A percentile compares a stretch with the other conserved stretches of the same genome.
Evolutionary conservation across 495 filamentous ascomycete species (phyloP).

Genomic region (Penicillium alfredii): DNA sequence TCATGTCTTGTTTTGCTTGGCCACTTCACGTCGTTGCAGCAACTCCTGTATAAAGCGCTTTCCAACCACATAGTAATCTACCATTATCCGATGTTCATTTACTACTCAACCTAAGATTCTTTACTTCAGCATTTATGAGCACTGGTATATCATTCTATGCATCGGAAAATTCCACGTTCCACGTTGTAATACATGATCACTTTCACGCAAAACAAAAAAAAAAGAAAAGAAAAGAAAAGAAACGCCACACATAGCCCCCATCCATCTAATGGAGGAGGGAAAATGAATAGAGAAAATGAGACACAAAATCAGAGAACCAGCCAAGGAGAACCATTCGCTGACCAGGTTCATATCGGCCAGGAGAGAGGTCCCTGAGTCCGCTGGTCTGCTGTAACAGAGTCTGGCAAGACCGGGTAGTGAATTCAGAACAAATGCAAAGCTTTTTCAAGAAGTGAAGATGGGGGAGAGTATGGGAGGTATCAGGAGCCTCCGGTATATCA

Average conservation of each 20-base stretch:
- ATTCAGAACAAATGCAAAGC: slow-evolving; percentile 12
- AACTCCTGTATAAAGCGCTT: slow-evolving; percentile 20
- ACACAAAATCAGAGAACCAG: slow-evolving; percentile 4
- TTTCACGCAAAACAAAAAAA: slow-evolving; percentile 7
- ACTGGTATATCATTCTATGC: slow-evolving; percentile 25
- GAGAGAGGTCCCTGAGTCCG: slow-evolving; percentile 1
- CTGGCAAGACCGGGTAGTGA: slow-evolving; percentile 3
- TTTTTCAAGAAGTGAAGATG: slow-evolving; percentile 8
- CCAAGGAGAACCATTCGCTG: slow-evolving; percentile 11
- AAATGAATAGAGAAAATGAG: too few relatives aligned
- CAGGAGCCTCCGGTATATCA: too few relatives aligned
- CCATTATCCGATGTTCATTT: slow-evolving; percentile 5
- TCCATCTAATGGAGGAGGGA: neutral
- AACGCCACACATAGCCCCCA: too few relatives aligned
- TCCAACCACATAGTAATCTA: slow-evolving; percentile 14
- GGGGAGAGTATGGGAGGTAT: neutral
- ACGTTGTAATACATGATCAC: slow-evolving; percentile 19
- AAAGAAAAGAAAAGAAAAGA: neutral
- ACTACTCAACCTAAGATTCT: too few relatives aligned
- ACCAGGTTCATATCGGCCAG: slow-evolving; percentile 27
- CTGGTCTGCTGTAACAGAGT: slow-evolving; percentile 2
- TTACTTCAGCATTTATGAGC: too few relatives aligned
- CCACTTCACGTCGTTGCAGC: slow-evolving; percentile 3
- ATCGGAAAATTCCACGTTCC: too few relatives aligned
- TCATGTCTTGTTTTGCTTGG: slow-evolving; percentile 5